Evolutionary conservation across 495 filamentous ascomycete species (phyloP).

Genomic region (Letharia lupina): DNA sequence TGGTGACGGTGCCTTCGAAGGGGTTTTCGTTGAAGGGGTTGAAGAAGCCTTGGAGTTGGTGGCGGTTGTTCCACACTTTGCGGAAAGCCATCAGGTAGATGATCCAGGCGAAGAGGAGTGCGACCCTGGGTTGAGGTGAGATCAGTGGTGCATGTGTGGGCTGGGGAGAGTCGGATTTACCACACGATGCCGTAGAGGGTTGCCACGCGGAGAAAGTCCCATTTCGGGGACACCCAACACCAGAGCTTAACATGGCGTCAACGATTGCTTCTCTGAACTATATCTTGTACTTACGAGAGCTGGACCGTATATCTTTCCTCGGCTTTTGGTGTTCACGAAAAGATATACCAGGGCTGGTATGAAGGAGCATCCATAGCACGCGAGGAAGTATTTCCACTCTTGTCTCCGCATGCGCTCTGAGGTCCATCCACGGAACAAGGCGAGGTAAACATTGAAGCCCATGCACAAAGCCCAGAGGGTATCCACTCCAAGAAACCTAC

Average conservation of each 20-base stretch:
- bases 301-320: constrained; percentile 61
- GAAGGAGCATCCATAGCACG: constrained; percentile 71
- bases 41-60: constrained; percentile 39
- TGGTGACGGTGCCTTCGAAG: constrained; percentile 48
- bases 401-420: constrained; percentile 56
- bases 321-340: constrained; percentile 45
- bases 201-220: constrained; percentile 66
- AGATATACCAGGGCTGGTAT: constrained; percentile 61
- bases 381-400: constrained; percentile 62
- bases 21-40: constrained; percentile 40
- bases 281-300: constrained; percentile 44
- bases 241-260: constrained; percentile 45
- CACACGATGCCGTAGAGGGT: constrained; percentile 81
- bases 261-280: neutral
- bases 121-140: constrained; percentile 31
- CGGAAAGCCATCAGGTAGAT: constrained; percentile 69
- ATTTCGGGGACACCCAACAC: constrained; percentile 69
- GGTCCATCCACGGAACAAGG: constrained; percentile 71
- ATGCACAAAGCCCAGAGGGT: constrained; percentile 76
- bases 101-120: constrained; percentile 57
- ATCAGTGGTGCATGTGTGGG: neutral
- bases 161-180: constrained; percentile 34
- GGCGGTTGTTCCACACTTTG: constrained; percentile 54
- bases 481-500: constrained; percentile 72
- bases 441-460: constrained; percentile 82